Evolutionary conservation across 768 basidiomycete species (phyloP).

Genomic region (Chalciporus chontae): DNA sequence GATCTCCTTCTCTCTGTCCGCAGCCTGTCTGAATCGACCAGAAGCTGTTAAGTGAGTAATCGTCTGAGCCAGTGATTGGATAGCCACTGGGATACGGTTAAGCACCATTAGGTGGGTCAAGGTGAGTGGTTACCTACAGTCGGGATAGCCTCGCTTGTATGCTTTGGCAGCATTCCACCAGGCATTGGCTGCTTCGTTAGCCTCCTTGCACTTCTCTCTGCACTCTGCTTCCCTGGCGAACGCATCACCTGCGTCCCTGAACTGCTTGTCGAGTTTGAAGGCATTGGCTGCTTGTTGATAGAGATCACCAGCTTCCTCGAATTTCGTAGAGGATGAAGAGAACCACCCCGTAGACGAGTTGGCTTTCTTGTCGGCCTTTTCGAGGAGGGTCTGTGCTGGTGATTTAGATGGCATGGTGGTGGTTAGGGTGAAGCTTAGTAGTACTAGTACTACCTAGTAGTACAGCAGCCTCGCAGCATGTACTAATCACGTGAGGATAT

Average conservation of each 20-base stretch:
- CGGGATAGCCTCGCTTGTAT: constrained; percentile 85
- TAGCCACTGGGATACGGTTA: constrained; percentile 60
- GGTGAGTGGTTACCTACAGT: constrained; percentile 53
- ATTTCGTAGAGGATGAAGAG: constrained; percentile 77
- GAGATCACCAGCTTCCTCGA: constrained; percentile 93
- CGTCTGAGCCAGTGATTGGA: constrained; percentile 81
- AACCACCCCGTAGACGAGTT: constrained; percentile 85
- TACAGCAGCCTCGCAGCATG: not conserved
- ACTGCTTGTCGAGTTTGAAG: constrained; percentile 89
- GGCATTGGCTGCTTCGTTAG: constrained; percentile 93
- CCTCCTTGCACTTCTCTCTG: constrained; percentile 81
- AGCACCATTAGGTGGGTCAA: constrained; percentile 4
- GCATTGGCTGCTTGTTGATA: constrained; percentile 93
- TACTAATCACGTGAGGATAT: constrained; percentile 15
- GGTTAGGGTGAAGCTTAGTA: not conserved
- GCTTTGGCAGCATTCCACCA: constrained; percentile 99
- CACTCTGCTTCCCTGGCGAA: constrained; percentile 95
- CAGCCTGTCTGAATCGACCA: constrained; percentile 95
- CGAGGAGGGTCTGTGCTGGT: constrained; percentile 67
- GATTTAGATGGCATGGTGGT: constrained; percentile 70
- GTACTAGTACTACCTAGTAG: too few species aligned
- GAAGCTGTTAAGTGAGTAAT: constrained; percentile 76
- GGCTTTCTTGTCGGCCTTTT: constrained; percentile 92
- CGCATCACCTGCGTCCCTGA: constrained; percentile 88
- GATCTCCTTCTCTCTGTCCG: constrained; percentile 97